Base-by-base conservation (phyloP, 768 basidiomycete species). In the Boletus rubropictus region DNA sequence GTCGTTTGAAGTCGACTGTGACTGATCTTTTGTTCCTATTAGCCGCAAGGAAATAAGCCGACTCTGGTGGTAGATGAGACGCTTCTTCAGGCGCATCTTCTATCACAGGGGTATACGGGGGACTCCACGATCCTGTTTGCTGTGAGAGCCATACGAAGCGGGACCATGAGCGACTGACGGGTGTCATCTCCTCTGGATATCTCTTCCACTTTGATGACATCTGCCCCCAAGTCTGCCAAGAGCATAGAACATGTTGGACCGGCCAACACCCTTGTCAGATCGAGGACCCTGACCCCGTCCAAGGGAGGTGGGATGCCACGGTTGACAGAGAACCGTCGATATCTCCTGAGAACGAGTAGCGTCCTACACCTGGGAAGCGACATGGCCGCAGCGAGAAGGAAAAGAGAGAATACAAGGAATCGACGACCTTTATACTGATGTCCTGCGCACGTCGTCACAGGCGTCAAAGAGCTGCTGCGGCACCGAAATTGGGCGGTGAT, bases 221-320 rank as follows among this genome's bases (percentile, higher is more conserved):
- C 91, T 39, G 94, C 94, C 1, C 90, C 86, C 29, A 94, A 69
- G 68, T 94, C 91, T 7, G 84, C 92, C n/a, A 96, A 74, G 50
- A 95, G 76, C 92, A 94, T 89, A 2, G 91, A 89, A n/a, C 86
- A 81, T 1, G 85, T 86, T 27, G 92, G 92, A 0, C 90, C 92
- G n/a, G 92, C 92, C 40, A 97, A 71, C 1, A 96, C 86, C 24
- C 94, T 78, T 12, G 92, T 91, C 46, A 96, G 68, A 66, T 97
- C 94, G 20, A 97, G 72, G n/a, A 96, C 77, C 58, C 77, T 81
- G 54, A 94, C 71, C 14, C 89, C 91, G 51, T 77, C 73, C 50
- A 97, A 68, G 3, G 93, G 93, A 0, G 88, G 88, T 1, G 80
- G 73, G 21, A 89, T 89, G 40, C 82, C 86, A 44, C 46, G 34